Percentiles rank a stretch among this genome's conserved stretches.
These are phyloP conservation scores for Lomentospora prolificans DNA, from an alignment of 2,329 filamentous ascomycete species.

Conservation along the genomic window DNA sequence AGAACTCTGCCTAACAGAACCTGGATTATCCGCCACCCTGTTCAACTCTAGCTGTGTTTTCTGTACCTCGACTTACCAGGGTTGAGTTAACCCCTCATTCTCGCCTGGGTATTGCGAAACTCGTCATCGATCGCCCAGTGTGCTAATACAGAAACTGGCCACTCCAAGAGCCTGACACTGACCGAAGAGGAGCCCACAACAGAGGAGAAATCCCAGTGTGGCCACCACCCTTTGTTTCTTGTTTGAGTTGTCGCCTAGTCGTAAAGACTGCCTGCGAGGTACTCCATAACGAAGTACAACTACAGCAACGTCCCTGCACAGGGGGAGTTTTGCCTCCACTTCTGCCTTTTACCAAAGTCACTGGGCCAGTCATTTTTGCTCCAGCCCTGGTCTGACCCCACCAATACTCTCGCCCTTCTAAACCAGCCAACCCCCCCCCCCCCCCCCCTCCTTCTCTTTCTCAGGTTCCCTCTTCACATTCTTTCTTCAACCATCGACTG, in stretches of 20 bases:
- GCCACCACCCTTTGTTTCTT: no score
- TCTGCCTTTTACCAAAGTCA: background rate
- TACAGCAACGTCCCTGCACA: background rate
- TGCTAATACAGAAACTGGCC: background rate
- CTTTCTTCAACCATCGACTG: background rate
- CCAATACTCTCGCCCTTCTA: conserved; percentile 7
- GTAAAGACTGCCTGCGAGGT: no score
- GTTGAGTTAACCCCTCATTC: no score
- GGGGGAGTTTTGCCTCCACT: conserved; percentile 1
- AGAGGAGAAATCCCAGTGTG: background rate
- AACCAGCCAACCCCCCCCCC: conserved; percentile 8
- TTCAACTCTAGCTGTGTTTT: background rate
- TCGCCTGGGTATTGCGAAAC: no score
- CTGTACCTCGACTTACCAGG: no score
- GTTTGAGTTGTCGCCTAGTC: no score
- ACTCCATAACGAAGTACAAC: background rate
- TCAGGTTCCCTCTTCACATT: conserved; percentile 7
- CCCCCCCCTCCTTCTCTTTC: background rate
- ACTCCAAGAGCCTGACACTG: background rate
- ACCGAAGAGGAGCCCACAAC: background rate
- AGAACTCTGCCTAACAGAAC: background rate
- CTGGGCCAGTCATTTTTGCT: conserved; percentile 1
- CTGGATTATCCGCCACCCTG: background rate
- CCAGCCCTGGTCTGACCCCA: conserved; percentile 9
- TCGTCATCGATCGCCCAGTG: background rate